Evolutionary conservation across 2,329 filamentous ascomycete species (phyloP), one percentile per base, ranked within the genome.

Genomic region (Zelopaecilomyces penicillatus): DNA sequence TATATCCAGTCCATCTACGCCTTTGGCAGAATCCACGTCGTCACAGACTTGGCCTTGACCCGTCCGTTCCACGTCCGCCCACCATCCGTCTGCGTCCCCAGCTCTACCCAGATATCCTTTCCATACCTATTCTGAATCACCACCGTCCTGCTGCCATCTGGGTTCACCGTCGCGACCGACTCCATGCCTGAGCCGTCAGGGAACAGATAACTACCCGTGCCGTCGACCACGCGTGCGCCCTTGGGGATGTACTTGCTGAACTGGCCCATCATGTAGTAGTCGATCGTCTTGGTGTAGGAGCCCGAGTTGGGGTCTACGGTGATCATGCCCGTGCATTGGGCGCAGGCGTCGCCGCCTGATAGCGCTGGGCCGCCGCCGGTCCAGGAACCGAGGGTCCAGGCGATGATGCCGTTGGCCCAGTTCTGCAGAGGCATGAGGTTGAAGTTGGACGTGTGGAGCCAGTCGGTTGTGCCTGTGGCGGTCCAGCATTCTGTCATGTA

Each of bases 251-350:
- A 74, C 48, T 61, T 65, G 54, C 64, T 68, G 55, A 73, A 74
- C 55, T 77, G 74, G 1, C 70, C 73, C 48, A 76, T 61, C 65
- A 74, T 73, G 55, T 76, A 76, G 57, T 75, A 76, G 48, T 74
- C 71, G 5, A 70, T 63, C 28, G 65, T 67, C 48, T 68, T 65
- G 4, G 57, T 60, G 56, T 76, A 76, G 3, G 63, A 65, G 26
- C 60, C 62, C 9, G 44, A 38, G 8, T 62, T 53, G 6, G 57
- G 55, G 60, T 82, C 74, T 47, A 82, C 65, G 4, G 73, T 73
- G 38, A 80, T 74, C 5, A 82, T 66, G 7, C 78, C 78, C 1
- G 63, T 64, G 55, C 70, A 73, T 7, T 57, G 59, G 26, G 48
- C 50, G 54, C 69, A 74, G n/a, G 54, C 48, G 5, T 63, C 65